Evolutionary conservation across 352 stramenopile genomes (phyloP).

Genomic region (Phytophthora pini): DNA sequence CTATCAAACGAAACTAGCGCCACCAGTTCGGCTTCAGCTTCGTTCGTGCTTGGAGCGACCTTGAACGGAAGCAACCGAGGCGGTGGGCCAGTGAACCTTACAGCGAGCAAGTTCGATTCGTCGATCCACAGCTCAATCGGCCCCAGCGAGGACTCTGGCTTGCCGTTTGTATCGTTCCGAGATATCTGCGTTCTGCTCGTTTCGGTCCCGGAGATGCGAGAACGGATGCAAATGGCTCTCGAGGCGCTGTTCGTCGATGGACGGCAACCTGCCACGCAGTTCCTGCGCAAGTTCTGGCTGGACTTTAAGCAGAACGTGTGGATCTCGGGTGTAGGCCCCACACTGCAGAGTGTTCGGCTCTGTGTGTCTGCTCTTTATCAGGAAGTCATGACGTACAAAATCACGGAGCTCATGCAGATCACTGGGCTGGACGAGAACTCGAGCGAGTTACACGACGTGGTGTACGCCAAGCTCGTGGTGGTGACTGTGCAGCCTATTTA

Average conservation of each 20-base stretch:
- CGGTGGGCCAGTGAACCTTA: slow-evolving; percentile 4
- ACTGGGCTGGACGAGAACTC: slow-evolving; percentile 50
- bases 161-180: slow-evolving; percentile 58
- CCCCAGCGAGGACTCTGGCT: slow-evolving; percentile 26
- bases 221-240: slow-evolving; percentile 51
- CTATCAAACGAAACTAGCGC: slow-evolving; percentile 37
- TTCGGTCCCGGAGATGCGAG: slow-evolving; percentile 29
- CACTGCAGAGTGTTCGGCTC: slow-evolving; percentile 33
- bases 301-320: slow-evolving; percentile 56
- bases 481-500: slow-evolving; percentile 51
- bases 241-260: slow-evolving; percentile 61
- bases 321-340: slow-evolving; percentile 21
- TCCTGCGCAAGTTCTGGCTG: slow-evolving; percentile 56
- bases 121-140: slow-evolving; percentile 8
- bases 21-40: slow-evolving; percentile 21
- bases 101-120: slow-evolving; percentile 18
- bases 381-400: slow-evolving; percentile 46
- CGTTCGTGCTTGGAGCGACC: slow-evolving; percentile 16
- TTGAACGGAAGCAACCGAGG: slow-evolving; percentile 26
- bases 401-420: slow-evolving; percentile 51
- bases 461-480: slow-evolving; percentile 45
- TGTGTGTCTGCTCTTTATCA: slow-evolving; percentile 43
- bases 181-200: slow-evolving; percentile 52
- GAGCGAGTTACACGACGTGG: slow-evolving; percentile 32
- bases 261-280: slow-evolving; percentile 37